These are phyloP conservation scores for Nepenthes gracilis DNA, from an alignment of 148 eudicot genomes.

Conservation along the genomic window DNA sequence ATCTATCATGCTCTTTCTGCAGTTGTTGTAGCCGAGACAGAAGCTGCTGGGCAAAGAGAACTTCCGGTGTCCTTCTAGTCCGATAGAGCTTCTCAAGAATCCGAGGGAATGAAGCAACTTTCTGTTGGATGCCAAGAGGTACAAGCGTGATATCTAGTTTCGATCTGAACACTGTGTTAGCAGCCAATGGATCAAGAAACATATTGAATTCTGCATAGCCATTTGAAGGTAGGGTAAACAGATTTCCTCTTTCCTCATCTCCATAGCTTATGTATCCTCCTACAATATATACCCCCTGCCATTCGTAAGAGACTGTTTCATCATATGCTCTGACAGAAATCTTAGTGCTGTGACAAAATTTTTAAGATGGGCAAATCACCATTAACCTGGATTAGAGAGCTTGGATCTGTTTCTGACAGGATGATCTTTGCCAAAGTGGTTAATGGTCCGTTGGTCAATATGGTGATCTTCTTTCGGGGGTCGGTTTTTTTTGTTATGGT, in stretches of 20 bases:
- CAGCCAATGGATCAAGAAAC: constrained; percentile 85
- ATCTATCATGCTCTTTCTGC: constrained; percentile 37
- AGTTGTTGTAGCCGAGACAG: constrained; percentile 34
- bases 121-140: constrained; percentile 41
- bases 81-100: constrained; percentile 19
- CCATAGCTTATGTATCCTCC: constrained; percentile 51
- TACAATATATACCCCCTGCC: constrained; percentile 61
- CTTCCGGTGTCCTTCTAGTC: constrained; percentile 51
- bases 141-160: constrained; percentile 49
- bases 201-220: constrained; percentile 58
- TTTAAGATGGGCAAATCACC: neutral
- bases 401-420: constrained; percentile 29
- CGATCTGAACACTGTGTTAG: constrained; percentile 54
- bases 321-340: neutral
- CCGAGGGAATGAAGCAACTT: constrained; percentile 22
- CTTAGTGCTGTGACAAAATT: neutral
- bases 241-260: constrained; percentile 32
- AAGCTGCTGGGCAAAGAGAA: constrained; percentile 30
- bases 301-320: neutral
- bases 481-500: constrained; percentile 30
- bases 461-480: constrained; percentile 33
- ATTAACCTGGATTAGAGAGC: constrained; percentile 47
- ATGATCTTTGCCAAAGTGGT: constrained; percentile 65
- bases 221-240: constrained; percentile 49
- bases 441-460: constrained; percentile 72